These are phyloP conservation scores for Knoxia roxburghii DNA, from an alignment of 257 asterid genomes.

Conservation along the genomic window DNA sequence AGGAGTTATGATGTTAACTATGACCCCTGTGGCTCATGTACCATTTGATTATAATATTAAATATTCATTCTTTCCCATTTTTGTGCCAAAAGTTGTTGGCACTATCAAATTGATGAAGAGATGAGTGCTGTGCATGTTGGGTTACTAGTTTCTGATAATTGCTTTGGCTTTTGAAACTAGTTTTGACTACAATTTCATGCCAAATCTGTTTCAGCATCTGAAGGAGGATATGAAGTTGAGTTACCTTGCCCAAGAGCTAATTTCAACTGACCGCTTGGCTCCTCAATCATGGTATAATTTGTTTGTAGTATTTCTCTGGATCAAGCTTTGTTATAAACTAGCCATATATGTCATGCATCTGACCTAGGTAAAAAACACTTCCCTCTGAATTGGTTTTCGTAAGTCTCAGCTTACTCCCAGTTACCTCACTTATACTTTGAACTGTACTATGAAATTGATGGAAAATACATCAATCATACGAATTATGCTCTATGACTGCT, in stretches of 20 bases:
- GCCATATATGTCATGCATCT: background rate
- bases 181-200: slow-evolving; percentile 20
- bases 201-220: slow-evolving; percentile 58
- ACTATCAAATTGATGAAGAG: background rate
- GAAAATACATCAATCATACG: no score
- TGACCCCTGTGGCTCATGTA: no score
- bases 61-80: background rate
- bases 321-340: slow-evolving; percentile 3
- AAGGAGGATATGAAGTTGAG: slow-evolving; percentile 99
- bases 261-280: slow-evolving; percentile 92
- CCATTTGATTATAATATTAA: no score
- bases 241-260: slow-evolving; percentile 92
- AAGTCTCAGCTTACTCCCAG: no score
- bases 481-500: no score
- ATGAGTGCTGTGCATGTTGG: background rate
- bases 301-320: background rate
- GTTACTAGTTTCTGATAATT: background rate
- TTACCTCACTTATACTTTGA: no score
- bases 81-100: background rate
- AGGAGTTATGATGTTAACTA: no score
- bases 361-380: no score
- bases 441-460: no score
- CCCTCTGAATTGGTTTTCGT: no score
- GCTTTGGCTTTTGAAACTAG: background rate
- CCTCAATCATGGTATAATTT: slow-evolving; percentile 83